A percentile compares a stretch with the other conserved stretches of the same genome.
Evolutionary conservation across 2,329 filamentous ascomycete species (phyloP).

Genomic region (Rosellinia necatrix): DNA sequence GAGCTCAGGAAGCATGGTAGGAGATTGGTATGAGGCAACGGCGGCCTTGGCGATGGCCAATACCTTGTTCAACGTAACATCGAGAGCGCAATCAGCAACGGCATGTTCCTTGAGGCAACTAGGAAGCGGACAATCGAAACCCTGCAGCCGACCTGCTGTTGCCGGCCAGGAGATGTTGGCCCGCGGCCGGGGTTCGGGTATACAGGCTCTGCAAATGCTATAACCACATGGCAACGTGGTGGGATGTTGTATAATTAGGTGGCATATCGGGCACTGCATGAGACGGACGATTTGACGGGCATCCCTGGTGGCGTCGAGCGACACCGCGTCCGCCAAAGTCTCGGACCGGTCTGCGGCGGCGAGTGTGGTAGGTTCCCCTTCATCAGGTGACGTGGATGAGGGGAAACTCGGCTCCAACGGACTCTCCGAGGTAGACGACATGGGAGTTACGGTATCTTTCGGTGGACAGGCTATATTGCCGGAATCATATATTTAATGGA

Average conservation of each 20-base stretch:
- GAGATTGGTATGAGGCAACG: conserved; percentile 49
- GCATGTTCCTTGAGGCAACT: conserved; percentile 75
- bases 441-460: conserved; percentile 30
- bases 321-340: conserved; percentile 28
- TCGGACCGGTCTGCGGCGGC: conserved; percentile 28
- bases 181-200: conserved; percentile 69
- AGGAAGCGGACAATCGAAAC: conserved; percentile 74
- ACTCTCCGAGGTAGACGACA: conserved; percentile 37
- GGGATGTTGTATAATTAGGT: conserved; percentile 67
- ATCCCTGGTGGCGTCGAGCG: conserved; percentile 56
- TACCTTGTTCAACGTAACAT: conserved; percentile 78
- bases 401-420: conserved; percentile 27
- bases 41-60: conserved; percentile 62
- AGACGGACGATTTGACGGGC: conserved; percentile 70
- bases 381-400: conserved; percentile 30
- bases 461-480: neutral
- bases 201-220: conserved; percentile 74
- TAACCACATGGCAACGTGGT: conserved; percentile 82
- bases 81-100: conserved; percentile 73
- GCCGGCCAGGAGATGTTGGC: conserved; percentile 79
- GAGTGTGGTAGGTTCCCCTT: conserved; percentile 24
- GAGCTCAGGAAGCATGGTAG: conserved; percentile 43
- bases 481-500: neutral
- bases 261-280: conserved; percentile 79
- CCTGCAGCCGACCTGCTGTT: conserved; percentile 66